Conservation (phyloP, 2,329 filamentous ascomycete genomes). For the Xenosphaeropsis pyriputrescens region DNA sequence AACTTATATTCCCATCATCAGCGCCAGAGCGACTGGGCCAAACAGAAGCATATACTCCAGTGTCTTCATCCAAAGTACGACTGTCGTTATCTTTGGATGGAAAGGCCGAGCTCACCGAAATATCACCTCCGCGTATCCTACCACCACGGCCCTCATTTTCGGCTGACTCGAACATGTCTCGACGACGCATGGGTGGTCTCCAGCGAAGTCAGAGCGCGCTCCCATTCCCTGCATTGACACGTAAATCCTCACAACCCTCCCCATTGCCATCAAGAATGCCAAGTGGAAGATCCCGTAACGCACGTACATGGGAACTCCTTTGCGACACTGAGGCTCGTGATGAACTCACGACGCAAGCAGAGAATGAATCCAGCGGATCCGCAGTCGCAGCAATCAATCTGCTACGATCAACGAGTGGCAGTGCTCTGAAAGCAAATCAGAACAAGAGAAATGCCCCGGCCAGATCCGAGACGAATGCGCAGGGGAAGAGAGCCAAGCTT, state of each 20-base stretch:
- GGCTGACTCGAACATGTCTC: constrained; percentile 24
- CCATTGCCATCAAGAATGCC: constrained; percentile 24
- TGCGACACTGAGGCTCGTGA: constrained; percentile 70
- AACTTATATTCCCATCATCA: constrained; percentile 11
- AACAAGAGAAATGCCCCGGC: constrained; percentile 47
- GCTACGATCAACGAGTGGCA: constrained; percentile 54
- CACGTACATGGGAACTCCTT: constrained; percentile 82
- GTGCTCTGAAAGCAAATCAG: constrained; percentile 33
- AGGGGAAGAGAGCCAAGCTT: constrained; percentile 46
- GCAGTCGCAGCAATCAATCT: constrained; percentile 72
- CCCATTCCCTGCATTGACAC: constrained; percentile 39
- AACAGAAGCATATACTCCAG: constrained; percentile 5
- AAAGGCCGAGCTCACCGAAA: constrained; percentile 68
- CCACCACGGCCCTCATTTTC: constrained; percentile 30
- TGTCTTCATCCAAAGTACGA: constrained; percentile 33
- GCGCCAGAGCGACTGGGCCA: constrained; percentile 14
- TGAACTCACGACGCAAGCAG: constrained; percentile 65
- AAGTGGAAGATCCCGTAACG: constrained; percentile 70
- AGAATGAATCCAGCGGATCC: constrained; percentile 67
- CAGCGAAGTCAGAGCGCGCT: constrained; percentile 60
- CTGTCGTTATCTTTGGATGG: constrained; percentile 78
- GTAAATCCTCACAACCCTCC: constrained; percentile 25
- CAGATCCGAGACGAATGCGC: constrained; percentile 17
- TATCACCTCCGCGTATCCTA: constrained; percentile 45
- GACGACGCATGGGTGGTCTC: constrained; percentile 33